Base-by-base conservation (phyloP, 2,329 filamentous ascomycete genomes). In the Venturia aucupariae region DNA sequence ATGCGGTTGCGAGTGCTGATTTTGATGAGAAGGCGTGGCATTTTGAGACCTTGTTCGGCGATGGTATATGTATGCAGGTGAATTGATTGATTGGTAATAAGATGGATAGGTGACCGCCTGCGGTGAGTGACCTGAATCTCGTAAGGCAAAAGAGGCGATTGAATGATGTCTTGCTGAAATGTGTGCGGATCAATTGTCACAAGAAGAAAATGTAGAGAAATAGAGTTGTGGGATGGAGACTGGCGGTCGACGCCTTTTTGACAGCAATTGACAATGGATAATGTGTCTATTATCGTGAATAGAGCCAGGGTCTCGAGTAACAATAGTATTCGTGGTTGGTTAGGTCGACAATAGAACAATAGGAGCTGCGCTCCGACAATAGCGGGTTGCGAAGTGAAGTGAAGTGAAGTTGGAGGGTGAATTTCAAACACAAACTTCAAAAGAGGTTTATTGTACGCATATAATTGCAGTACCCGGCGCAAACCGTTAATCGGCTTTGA, bases 81-180 rank as follows among this genome's bases (percentile, higher is more conserved):
- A n/a, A 35, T 8, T 51, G 46, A 51, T 51, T 57, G 30, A 57
- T 38, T 2, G 10, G 15, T 57, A 30, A 57, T 35, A 5, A 35
- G 30, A 38, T 57, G 27, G 51, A 35, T 57, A 17, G 51, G 27
- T 57, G 11, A 57, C 51, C 51, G 51, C 51, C 51, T 57, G 51
- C 51, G 51, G 51, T 38, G 19, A 35, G 30, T 10, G 27, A 35
- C 4, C 27, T 57, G 51, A 57, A 57, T 35, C 3, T 35, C 27
- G 15, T 19, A 19, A 57, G 2, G 1, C 15, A 38, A 57, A 32
- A 17, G 30, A 19, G 27, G 27, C n/a, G 46, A 57, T 4, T 35
- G 27, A 57, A 32, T 7, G 15, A 57, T 35, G 51, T 57, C 35
- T 57, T 24, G 7, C 30, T 35, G 51, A 19, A n/a, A 38, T 35